phyloP scores from a whole-genome alignment of 83 land plant species.

The Picea abies region DNA sequence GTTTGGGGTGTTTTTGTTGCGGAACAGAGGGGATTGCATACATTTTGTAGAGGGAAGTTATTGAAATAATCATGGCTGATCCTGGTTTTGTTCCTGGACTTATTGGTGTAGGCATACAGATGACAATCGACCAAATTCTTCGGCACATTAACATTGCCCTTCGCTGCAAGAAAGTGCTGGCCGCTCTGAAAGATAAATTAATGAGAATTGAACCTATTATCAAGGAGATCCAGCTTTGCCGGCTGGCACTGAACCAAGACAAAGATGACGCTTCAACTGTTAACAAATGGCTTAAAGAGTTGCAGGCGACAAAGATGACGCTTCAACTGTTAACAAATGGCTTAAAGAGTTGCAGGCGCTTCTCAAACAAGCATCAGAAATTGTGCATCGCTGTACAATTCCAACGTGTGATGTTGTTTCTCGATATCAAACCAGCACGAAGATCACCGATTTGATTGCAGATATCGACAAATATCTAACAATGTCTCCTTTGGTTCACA shows the following conservation, averaged over 20 bases:
- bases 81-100: background rate
- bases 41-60: no score
- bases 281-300: background rate
- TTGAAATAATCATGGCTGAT: no score
- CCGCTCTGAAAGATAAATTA: background rate
- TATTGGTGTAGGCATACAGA: background rate
- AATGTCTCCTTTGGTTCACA: no score
- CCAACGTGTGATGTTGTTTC: background rate
- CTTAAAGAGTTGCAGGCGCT: no score
- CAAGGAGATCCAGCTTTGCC: background rate
- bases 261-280: background rate
- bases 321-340: no score
- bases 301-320: no score
- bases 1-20: no score
- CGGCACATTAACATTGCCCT: background rate
- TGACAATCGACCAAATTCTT: background rate
- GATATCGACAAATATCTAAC: background rate
- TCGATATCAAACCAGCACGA: background rate
- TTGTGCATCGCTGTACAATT: background rate
- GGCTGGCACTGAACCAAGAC: background rate
- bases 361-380: background rate
- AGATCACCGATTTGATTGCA: background rate
- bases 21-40: no score
- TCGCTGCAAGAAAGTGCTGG: background rate
- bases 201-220: background rate